Conservation (phyloP, 805 yeast genomes). For the Yamadazyma olivae region DNA sequence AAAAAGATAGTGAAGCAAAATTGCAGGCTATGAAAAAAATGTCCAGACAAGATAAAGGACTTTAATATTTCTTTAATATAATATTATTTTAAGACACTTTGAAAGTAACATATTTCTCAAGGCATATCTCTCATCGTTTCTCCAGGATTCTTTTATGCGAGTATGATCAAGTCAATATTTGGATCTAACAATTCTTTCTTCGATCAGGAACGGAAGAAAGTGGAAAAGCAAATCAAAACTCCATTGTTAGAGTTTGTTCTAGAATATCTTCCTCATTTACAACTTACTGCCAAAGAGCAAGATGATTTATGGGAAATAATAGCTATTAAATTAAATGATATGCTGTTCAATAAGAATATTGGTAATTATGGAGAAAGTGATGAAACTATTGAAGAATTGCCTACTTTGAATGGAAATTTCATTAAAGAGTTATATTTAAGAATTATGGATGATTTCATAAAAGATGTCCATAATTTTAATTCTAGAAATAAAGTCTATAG, state of each 20-base stretch:
- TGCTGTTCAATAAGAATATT: conserved; percentile 15
- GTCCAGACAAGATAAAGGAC: conserved; percentile 32
- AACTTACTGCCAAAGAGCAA: conserved; percentile 18
- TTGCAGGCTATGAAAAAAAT: conserved; percentile 27
- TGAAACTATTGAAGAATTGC: conserved; percentile 14
- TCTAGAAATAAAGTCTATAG: conserved; percentile 7
- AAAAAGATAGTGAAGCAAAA: conserved; percentile 25
- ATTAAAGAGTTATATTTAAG: conserved; percentile 19
- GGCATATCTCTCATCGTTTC: background rate
- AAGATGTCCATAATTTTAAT: conserved; percentile 5
- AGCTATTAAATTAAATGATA: conserved; percentile 28
- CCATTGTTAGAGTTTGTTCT: conserved; percentile 28
- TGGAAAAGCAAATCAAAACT: conserved; percentile 19
- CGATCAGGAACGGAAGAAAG: conserved; percentile 21
- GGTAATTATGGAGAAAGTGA: background rate
- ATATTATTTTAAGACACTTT: too few relatives aligned
- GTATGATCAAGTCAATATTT: conserved; percentile 4
- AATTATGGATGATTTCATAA: conserved; percentile 14
- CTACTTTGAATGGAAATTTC: conserved; percentile 24
- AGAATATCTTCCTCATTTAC: conserved; percentile 30
- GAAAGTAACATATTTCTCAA: too few relatives aligned
- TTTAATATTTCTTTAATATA: conserved; percentile 7
- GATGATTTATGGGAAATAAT: conserved; percentile 33
- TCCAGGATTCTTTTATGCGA: too few relatives aligned
- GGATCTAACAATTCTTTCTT: conserved; percentile 21